These are phyloP conservation scores for Persicaria tinctoria DNA, from an alignment of 148 eudicot genomes.

Conservation along the genomic window DNA sequence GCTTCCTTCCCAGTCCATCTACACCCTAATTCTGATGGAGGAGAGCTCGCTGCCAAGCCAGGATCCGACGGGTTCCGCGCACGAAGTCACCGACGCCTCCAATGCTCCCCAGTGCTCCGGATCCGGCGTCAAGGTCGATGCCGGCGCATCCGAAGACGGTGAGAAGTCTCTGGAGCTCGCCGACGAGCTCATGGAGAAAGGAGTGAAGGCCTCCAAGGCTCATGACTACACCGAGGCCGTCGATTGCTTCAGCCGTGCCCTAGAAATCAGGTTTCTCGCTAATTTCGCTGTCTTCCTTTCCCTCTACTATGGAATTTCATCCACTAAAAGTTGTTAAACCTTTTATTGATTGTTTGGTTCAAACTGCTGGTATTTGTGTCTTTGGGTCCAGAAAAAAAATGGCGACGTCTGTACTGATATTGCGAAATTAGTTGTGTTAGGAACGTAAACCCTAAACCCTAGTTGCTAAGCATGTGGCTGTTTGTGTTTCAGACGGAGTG, in stretches of 20 bases:
- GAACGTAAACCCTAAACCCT: neutral
- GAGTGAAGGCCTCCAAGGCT: slow-evolving; percentile 43
- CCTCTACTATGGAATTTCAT: neutral
- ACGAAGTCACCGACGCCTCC: slow-evolving; percentile 39
- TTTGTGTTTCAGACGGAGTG: neutral
- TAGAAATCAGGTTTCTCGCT: slow-evolving; percentile 66
- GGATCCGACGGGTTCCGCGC: slow-evolving; percentile 26
- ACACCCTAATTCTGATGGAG: slow-evolving; percentile 14
- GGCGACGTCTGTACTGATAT: neutral
- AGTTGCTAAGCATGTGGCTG: neutral
- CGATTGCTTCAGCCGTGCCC: slow-evolving; percentile 91
- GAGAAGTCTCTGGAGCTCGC: slow-evolving; percentile 53
- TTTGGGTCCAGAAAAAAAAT: no score
- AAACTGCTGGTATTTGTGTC: no score
- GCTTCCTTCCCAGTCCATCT: neutral
- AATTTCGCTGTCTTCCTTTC: neutral
- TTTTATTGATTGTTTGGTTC: neutral
- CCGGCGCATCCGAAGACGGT: slow-evolving; percentile 27
- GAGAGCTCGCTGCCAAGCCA: slow-evolving; percentile 13
- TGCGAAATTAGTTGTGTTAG: neutral
- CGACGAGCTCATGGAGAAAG: slow-evolving; percentile 60
- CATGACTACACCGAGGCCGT: slow-evolving; percentile 60
- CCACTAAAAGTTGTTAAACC: neutral
- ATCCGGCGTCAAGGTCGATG: slow-evolving; percentile 32
- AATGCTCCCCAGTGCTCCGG: slow-evolving; percentile 33